Evolutionary conservation across 257 asterid species (phyloP).

Genomic region (Solanum okadae): DNA sequence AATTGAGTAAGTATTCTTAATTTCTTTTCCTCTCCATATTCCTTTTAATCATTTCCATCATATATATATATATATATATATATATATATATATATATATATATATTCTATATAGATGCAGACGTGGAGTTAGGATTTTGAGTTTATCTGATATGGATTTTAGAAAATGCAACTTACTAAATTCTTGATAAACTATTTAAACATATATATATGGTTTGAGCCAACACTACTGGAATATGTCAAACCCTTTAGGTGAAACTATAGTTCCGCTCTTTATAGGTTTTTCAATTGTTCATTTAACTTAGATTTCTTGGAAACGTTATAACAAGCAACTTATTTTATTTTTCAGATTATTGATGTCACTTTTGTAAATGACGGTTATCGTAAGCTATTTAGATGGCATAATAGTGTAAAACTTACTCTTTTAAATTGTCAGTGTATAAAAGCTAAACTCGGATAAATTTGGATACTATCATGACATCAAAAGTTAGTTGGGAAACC

Average conservation of each 20-base stretch:
- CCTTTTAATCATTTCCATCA: background rate
- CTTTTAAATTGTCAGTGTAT: background rate
- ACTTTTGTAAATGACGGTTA: background rate
- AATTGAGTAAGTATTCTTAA: conserved; percentile 45
- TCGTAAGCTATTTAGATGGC: background rate
- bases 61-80: background rate
- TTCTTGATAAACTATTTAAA: background rate
- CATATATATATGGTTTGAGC: background rate
- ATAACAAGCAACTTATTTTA: background rate
- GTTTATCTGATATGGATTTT: background rate
- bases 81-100: background rate
- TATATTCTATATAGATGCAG: background rate
- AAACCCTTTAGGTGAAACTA: background rate
- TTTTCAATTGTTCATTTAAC: background rate
- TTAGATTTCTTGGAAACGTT: background rate
- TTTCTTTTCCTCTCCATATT: background rate
- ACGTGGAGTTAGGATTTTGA: background rate
- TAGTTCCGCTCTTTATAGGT: background rate
- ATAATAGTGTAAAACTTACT: background rate
- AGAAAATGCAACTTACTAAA: background rate
- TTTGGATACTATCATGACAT: background rate
- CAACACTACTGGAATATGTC: background rate
- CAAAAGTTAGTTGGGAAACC: background rate
- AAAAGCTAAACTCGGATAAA: background rate
- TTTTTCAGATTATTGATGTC: background rate